A percentile compares a stretch with the other conserved stretches of the same genome.
Conservation (phyloP, 2,329 filamentous ascomycete species). For the Aspergillus sp. region DNA sequence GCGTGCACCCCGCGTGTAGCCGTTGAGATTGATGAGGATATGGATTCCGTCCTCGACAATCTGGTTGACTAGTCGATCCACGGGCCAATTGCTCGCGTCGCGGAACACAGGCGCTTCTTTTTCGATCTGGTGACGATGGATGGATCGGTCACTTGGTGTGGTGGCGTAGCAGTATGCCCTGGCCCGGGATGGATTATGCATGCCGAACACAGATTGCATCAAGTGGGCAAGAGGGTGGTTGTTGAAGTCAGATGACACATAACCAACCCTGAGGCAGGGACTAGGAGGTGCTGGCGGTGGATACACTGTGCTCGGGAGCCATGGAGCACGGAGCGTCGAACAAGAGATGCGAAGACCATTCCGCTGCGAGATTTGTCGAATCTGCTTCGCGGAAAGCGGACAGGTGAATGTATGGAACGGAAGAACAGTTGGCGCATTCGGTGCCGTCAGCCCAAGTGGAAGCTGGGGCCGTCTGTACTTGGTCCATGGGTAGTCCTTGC, state of each 20-base stretch:
- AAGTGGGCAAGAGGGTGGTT: constrained; percentile 94
- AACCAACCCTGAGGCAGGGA: constrained; percentile 83
- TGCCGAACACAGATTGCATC: constrained; percentile 97
- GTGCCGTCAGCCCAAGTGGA: constrained; percentile 64
- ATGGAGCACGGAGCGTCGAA: constrained; percentile 75
- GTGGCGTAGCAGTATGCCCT: constrained; percentile 94
- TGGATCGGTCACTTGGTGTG: constrained; percentile 77
- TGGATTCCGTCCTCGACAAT: constrained; percentile 85
- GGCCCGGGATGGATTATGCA: constrained; percentile 66
- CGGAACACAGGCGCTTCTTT: constrained; percentile 82
- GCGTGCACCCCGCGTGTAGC: constrained; percentile 90
- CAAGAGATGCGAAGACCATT: constrained; percentile 90
- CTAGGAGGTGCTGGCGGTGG: constrained; percentile 74
- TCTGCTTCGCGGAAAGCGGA: constrained; percentile 80
- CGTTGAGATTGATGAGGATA: constrained; percentile 94
- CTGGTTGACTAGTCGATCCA: constrained; percentile 75
- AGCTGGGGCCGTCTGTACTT: constrained; percentile 66
- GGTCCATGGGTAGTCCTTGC: constrained; percentile 47
- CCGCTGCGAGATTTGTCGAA: constrained; percentile 87
- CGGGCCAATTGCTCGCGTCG: constrained; percentile 78
- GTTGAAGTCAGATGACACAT: constrained; percentile 97
- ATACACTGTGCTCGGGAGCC: constrained; percentile 74
- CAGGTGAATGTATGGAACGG: constrained; percentile 98
- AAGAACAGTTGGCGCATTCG: constrained; percentile 83
- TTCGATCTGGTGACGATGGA: constrained; percentile 88